Percentiles rank a stretch among this genome's conserved stretches.
Conservation (phyloP, 208 protist species). For the Wallacemonas sp. region DNA sequence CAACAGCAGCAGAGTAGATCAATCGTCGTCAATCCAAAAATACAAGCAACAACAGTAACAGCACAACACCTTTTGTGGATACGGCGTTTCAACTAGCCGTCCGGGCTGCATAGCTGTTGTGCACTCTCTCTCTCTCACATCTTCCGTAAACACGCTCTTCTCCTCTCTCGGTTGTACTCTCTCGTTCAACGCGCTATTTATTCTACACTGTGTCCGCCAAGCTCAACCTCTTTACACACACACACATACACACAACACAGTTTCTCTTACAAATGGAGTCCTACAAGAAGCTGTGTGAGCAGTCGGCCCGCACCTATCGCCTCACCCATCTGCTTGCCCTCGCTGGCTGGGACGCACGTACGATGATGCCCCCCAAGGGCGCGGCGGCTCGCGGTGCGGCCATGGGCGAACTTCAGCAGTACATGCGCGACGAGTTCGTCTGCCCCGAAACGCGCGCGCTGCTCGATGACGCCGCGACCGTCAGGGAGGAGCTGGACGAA, state of each 20-base stretch:
- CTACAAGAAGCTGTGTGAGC: constrained; percentile 41
- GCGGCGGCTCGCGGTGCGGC: constrained; percentile 32
- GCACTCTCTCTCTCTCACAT: too few species aligned
- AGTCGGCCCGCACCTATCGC: constrained; percentile 40
- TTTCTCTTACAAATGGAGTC: too few species aligned
- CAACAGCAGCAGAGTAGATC: too few species aligned
- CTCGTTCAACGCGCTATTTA: constrained; percentile 4
- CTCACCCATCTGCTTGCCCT: constrained; percentile 38
- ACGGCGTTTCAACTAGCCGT: too few species aligned
- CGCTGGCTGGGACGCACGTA: constrained; percentile 40
- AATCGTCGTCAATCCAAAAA: neutral
- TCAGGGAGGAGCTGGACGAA: constrained; percentile 19
- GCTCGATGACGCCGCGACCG: constrained; percentile 22
- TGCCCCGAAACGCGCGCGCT: constrained; percentile 14
- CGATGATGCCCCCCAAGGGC: constrained; percentile 54
- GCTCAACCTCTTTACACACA: too few species aligned
- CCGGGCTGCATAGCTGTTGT: too few species aligned
- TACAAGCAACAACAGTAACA: neutral
- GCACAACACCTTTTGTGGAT: too few species aligned
- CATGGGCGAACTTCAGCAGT: constrained; percentile 30
- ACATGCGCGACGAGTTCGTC: constrained; percentile 36
- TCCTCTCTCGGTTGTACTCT: neutral
- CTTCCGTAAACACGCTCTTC: neutral
- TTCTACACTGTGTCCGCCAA: too few species aligned
- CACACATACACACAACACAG: too few species aligned